Evolutionary conservation across 768 basidiomycete species (phyloP).

Genomic region (Pleurotus salmoneostramineus): DNA sequence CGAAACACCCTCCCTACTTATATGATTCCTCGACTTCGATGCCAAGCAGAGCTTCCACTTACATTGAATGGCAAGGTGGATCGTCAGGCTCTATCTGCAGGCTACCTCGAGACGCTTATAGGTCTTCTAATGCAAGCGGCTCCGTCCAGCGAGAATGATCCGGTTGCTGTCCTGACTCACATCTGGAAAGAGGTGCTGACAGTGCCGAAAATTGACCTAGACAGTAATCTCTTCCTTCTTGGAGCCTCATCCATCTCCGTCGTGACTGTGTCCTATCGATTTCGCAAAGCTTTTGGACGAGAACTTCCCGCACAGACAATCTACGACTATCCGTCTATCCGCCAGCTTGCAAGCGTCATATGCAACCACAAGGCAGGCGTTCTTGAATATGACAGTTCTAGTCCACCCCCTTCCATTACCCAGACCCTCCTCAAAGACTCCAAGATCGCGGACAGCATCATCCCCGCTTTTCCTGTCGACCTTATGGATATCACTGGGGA

Average conservation of each 20-base stretch:
- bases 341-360: neutral
- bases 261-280: neutral
- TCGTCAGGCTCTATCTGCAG: neutral
- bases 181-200: neutral
- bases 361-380: too few species aligned
- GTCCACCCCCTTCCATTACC: neutral
- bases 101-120: too few species aligned
- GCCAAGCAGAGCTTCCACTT: neutral
- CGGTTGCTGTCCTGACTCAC: neutral
- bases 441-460: neutral
- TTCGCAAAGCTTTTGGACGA: neutral
- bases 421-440: neutral
- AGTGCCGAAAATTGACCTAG: neutral
- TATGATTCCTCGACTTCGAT: neutral
- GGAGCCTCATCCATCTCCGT: neutral
- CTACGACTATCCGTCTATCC: neutral
- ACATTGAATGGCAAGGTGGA: constrained; percentile 7
- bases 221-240: constrained; percentile 1
- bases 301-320: neutral
- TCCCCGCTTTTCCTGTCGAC: neutral
- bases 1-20: neutral
- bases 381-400: too few species aligned
- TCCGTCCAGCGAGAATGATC: too few species aligned
- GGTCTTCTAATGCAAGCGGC: too few species aligned
- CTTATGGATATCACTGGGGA: too few species aligned